Conservation (phyloP, 345 rosid genomes). For the Citrus cavaleriei region DNA sequence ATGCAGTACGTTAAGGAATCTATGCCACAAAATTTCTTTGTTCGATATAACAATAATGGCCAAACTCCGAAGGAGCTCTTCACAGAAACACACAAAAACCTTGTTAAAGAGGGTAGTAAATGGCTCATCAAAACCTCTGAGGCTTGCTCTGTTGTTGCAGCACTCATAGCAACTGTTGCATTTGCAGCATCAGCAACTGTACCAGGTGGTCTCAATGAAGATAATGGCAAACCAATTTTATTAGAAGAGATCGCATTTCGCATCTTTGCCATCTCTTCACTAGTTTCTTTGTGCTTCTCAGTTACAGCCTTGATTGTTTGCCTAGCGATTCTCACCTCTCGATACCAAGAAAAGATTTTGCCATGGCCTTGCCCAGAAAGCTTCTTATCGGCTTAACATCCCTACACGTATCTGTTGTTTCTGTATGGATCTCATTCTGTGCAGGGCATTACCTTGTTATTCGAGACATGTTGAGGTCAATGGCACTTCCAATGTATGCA, state of each 20-base stretch:
- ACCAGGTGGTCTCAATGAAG: slow-evolving; percentile 14
- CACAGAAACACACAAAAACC: slow-evolving; percentile 15
- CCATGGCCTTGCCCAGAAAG: slow-evolving; percentile 11
- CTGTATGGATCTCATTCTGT: slow-evolving; percentile 25
- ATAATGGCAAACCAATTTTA: background rate
- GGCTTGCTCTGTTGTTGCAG: slow-evolving; percentile 33
- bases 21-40: slow-evolving; percentile 14
- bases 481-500: slow-evolving; percentile 4
- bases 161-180: slow-evolving; percentile 33
- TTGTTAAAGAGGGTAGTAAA: slow-evolving; percentile 15
- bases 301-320: slow-evolving; percentile 19
- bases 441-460: slow-evolving; percentile 28
- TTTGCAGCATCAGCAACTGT: slow-evolving; percentile 25
- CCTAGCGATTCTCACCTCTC: slow-evolving; percentile 23
- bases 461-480: background rate
- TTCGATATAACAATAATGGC: slow-evolving; percentile 12
- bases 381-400: slow-evolving; percentile 22
- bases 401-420: slow-evolving; percentile 20
- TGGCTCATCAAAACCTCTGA: slow-evolving; percentile 30
- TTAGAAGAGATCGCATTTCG: background rate
- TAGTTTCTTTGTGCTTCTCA: slow-evolving; percentile 27
- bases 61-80: slow-evolving; percentile 22
- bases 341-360: slow-evolving; percentile 23
- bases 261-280: slow-evolving; percentile 21
- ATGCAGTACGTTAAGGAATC: slow-evolving; percentile 24